These are phyloP conservation scores for Hypocreales sp. DNA, from an alignment of 2,329 filamentous ascomycete species.

Conservation along the genomic window DNA sequence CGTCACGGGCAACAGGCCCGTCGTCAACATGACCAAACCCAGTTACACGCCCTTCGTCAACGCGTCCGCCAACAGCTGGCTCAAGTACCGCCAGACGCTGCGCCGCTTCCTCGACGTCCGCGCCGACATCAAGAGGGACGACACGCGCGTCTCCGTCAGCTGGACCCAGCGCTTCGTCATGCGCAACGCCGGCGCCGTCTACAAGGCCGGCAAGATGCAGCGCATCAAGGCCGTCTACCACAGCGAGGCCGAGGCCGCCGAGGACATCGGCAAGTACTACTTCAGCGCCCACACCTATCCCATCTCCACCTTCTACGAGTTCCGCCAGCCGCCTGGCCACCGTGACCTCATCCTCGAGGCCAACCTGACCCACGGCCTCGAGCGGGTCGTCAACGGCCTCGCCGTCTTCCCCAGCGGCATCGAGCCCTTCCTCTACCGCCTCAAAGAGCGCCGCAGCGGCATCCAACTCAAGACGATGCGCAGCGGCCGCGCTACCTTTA, in stretches of 20 bases:
- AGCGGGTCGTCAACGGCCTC: constrained; percentile 19
- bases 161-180: constrained; percentile 47
- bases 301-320: constrained; percentile 1
- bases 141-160: constrained; percentile 10
- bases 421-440: constrained; percentile 31
- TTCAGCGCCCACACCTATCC: constrained; percentile 5
- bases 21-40: background rate
- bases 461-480: constrained; percentile 31
- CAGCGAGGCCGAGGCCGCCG: constrained; percentile 4
- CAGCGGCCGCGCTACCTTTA: constrained; percentile 41
- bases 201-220: constrained; percentile 24
- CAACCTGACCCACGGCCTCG: constrained; percentile 23
- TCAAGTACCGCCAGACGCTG: constrained; percentile 24
- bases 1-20: constrained; percentile 16
- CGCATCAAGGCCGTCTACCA: constrained; percentile 5
- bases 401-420: constrained; percentile 41
- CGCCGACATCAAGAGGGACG: constrained; percentile 29
- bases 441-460: constrained; percentile 9
- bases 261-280: no score
- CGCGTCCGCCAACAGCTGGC: background rate
- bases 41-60: background rate
- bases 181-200: constrained; percentile 32
- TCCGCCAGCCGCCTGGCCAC: constrained; percentile 1
- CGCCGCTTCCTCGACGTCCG: constrained; percentile 46
- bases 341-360: constrained; percentile 12